Evolutionary conservation across 2,329 filamentous ascomycete genomes (phyloP), one percentile per base, ranked within the genome.

Genomic region (Diaporthe australafricana): DNA sequence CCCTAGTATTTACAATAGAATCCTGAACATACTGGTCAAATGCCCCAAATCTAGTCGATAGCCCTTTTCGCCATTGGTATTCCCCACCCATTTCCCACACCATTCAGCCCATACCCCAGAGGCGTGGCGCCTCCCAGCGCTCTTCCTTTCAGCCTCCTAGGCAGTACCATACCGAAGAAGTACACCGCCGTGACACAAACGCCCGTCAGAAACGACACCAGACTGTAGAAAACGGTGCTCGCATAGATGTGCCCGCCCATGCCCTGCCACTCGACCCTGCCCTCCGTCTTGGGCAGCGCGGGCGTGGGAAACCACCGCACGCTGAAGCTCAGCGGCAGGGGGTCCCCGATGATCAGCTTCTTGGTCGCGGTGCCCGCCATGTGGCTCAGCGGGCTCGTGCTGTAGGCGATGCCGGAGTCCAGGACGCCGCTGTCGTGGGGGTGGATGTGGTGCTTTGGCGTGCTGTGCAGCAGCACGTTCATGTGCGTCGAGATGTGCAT

Each of bases 401-500:
- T 94, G 83, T 99, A 98, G 7, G 95, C 96, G 4, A 94, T 91
- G 27, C 92, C 95, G 20, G 94, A 95, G 78, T 98, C 94, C 52
- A 98, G 89, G 22, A 95, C 94, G 38, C 95, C 95, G 25, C 90
- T 91, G 82, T 88, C 90, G 83, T 86, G 92, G 75, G 84, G 91
- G 53, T 88, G 88, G 52, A 86, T 82, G 78, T 91, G 89, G 76
- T 90, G 88, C 78, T 90, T 91, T 5, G 89, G 89, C 63, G 85
- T 86, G 81, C 86, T 87, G 81, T 96, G 96, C 76, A 98, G 87
- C 70, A 98, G 86, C 73, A 98, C 91, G 80, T 98, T 98, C 81
- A 98, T 88, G 78, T 94, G 91, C 7, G 95, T 96, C 79, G 93
- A 93, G 76, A 99, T 90, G 83, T 98, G 96, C 77, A 99, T 87